phyloP scores from a whole-genome alignment of 1,284 basidiomycete species.

The Trichosporon faecale region DNA sequence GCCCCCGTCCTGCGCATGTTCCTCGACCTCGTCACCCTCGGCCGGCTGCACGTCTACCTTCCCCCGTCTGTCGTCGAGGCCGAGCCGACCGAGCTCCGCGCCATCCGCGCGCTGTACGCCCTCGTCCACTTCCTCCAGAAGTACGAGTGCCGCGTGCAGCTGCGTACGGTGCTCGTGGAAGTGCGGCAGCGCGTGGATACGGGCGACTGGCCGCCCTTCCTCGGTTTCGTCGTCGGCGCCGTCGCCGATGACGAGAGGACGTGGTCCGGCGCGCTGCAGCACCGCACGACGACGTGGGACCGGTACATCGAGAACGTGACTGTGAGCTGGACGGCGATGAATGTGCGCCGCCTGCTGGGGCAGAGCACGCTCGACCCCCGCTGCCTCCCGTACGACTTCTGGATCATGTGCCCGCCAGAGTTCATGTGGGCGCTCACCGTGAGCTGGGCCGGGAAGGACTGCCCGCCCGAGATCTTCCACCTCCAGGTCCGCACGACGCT shows the following conservation, averaged over 20 bases:
- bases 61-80: constrained; percentile 1
- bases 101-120: constrained; percentile 10
- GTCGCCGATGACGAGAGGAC: constrained; percentile 5
- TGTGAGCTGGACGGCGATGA: constrained; percentile 2
- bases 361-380: constrained; percentile 8
- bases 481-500: constrained; percentile 7
- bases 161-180: constrained; percentile 3
- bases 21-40: constrained; percentile 11
- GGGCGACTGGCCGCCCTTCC: constrained; percentile 7
- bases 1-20: neutral
- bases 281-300: constrained; percentile 4
- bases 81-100: constrained; percentile 20
- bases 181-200: neutral
- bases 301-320: neutral
- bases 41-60: constrained; percentile 13
- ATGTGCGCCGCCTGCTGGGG: constrained; percentile 2
- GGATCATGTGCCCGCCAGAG: constrained; percentile 10
- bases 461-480: constrained; percentile 3
- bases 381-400: constrained; percentile 6
- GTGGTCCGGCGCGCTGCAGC: constrained; percentile 3
- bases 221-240: constrained; percentile 2
- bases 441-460: neutral
- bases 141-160: constrained; percentile 10
- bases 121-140: constrained; percentile 6
- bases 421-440: constrained; percentile 9